These are phyloP conservation scores for Chalciporus sp. DNA, from an alignment of 1,284 basidiomycete species.

Conservation along the genomic window DNA sequence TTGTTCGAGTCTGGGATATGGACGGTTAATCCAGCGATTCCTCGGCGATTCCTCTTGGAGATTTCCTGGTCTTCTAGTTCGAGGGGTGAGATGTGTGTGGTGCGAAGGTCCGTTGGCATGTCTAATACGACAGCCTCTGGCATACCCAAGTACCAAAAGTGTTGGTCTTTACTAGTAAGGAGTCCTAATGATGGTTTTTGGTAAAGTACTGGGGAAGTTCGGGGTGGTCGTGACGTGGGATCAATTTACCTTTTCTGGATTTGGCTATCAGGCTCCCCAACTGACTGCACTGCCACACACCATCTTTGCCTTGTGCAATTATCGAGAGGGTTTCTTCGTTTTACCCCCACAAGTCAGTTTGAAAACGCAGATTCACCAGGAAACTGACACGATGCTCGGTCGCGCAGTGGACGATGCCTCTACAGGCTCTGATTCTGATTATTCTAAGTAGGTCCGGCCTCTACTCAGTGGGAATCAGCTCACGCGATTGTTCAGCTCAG, in stretches of 20 bases:
- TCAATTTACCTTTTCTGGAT: constrained; percentile 12
- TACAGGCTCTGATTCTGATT: constrained; percentile 86
- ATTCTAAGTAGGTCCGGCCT: constrained; percentile 68
- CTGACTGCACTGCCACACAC: constrained; percentile 21
- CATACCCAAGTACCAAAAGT: constrained; percentile 13
- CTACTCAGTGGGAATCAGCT: constrained; percentile 7
- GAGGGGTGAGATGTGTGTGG: constrained; percentile 11
- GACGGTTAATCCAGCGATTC: constrained; percentile 49
- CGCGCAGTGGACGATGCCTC: constrained; percentile 80
- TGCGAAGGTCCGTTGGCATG: constrained; percentile 36
- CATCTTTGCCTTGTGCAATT: background rate
- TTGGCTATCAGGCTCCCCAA: background rate
- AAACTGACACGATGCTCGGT: constrained; percentile 37
- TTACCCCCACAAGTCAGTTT: constrained; percentile 27
- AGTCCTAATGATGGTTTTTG: too few species aligned
- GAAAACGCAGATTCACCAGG: constrained; percentile 13
- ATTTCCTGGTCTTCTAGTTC: constrained; percentile 15
- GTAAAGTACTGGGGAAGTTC: too few species aligned
- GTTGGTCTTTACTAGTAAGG: background rate
- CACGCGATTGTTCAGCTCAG: constrained; percentile 41
- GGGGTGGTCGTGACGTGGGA: constrained; percentile 13
- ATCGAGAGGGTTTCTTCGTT: background rate
- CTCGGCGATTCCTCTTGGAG: constrained; percentile 18
- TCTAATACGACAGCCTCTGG: constrained; percentile 30
- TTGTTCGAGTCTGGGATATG: constrained; percentile 45